phyloP scores from a whole-genome alignment of 2,329 filamentous ascomycete species.

The Domatiomyces globalis region DNA sequence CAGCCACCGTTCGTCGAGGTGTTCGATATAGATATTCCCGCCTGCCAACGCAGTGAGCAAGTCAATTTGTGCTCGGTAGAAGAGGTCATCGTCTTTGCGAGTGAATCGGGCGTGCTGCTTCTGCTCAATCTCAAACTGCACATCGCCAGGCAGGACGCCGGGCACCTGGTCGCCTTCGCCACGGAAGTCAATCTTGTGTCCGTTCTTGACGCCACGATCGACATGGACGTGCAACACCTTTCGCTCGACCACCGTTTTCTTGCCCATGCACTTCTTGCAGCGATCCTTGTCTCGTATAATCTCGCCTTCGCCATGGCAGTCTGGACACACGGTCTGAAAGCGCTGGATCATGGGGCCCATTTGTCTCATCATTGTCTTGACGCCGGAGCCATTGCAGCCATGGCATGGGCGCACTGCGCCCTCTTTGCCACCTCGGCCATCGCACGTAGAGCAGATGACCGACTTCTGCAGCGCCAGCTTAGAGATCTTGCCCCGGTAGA shows the following conservation, averaged over 20 bases:
- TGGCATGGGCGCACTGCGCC: constrained; percentile 88
- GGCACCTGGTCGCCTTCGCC: constrained; percentile 95
- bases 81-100: constrained; percentile 87
- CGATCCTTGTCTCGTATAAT: constrained; percentile 93
- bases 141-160: constrained; percentile 83
- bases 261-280: constrained; percentile 90
- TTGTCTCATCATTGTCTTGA: constrained; percentile 99
- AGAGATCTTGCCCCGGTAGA: constrained; percentile 94
- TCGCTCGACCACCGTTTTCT: constrained; percentile 94
- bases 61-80: constrained; percentile 91
- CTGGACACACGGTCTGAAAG: constrained; percentile 97
- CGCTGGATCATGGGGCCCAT: constrained; percentile 99
- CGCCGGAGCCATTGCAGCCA: constrained; percentile 84
- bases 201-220: constrained; percentile 82
- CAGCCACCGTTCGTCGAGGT: constrained; percentile 94
- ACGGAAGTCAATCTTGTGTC: constrained; percentile 92
- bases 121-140: constrained; percentile 97
- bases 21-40: constrained; percentile 82
- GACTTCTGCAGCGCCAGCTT: constrained; percentile 96
- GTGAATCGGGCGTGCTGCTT: constrained; percentile 96
- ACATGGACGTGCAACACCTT: constrained; percentile 98
- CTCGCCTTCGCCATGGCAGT: constrained; percentile 96
- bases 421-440: constrained; percentile 89
- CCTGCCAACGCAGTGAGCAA: constrained; percentile 88
- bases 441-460: constrained; percentile 88